phyloP scores from a whole-genome alignment of 2,329 filamentous ascomycete species.

The Colletotrichum paranaense region DNA sequence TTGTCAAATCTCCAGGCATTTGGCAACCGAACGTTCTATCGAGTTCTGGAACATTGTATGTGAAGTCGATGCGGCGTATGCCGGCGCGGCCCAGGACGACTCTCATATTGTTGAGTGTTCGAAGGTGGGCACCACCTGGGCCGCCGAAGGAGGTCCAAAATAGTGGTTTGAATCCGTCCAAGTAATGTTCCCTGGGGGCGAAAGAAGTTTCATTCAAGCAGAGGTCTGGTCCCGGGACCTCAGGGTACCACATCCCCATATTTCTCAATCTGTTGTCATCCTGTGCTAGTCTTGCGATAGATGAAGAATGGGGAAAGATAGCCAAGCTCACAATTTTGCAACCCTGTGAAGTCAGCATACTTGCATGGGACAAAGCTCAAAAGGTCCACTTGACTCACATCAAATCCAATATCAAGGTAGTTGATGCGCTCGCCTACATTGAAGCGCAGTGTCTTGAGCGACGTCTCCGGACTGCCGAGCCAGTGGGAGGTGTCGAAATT shows the following conservation, averaged over 20 bases:
- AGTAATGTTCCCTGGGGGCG: neutral
- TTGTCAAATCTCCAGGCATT: neutral
- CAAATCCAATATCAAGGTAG: neutral
- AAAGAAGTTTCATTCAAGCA: neutral
- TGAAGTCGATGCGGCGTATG: neutral
- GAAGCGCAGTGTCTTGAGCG: neutral
- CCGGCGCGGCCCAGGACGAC: neutral
- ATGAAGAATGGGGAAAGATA: neutral
- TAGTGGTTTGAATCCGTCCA: neutral
- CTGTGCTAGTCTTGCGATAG: neutral
- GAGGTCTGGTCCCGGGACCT: neutral
- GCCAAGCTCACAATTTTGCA: neutral
- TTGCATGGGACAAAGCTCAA: neutral
- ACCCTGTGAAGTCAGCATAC: neutral
- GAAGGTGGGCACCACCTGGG: neutral
- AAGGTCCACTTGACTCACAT: neutral
- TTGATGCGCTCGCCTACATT: neutral
- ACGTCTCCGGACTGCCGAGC: neutral
- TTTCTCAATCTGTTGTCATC: neutral
- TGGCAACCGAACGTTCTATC: neutral
- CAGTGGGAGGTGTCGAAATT: neutral
- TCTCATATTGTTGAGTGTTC: neutral
- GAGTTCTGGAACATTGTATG: neutral
- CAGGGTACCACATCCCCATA: neutral
- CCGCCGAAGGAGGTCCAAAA: neutral